A percentile compares a stretch with the other conserved stretches of the same genome.
Conservation (phyloP, 1,284 basidiomycete genomes). For the Xerocomus nothofagi region DNA sequence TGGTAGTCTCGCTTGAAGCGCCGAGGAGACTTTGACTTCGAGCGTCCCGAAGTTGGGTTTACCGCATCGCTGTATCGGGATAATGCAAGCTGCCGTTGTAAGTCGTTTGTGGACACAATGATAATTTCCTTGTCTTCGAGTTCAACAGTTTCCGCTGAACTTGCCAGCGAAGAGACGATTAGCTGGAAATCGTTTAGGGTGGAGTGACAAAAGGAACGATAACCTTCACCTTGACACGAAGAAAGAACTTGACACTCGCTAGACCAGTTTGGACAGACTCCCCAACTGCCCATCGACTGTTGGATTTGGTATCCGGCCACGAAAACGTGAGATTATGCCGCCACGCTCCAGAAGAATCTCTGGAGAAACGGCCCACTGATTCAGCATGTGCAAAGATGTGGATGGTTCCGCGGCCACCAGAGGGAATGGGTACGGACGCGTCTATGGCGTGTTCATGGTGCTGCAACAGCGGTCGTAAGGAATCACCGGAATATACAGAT, state of each 20-base stretch:
- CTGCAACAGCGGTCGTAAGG: slow-evolving; percentile 34
- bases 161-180: slow-evolving; percentile 53
- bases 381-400: slow-evolving; percentile 59
- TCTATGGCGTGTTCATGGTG: slow-evolving; percentile 20
- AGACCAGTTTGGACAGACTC: slow-evolving; percentile 69
- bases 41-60: slow-evolving; percentile 39
- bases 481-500: slow-evolving; percentile 41
- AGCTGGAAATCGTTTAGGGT: slow-evolving; percentile 41
- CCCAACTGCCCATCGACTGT: slow-evolving; percentile 72
- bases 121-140: slow-evolving; percentile 66
- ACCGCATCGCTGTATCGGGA: slow-evolving; percentile 56
- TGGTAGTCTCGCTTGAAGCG: slow-evolving; percentile 39
- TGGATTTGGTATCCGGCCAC: slow-evolving; percentile 69
- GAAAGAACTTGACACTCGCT: slow-evolving; percentile 67
- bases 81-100: slow-evolving; percentile 64
- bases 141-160: slow-evolving; percentile 61
- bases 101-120: slow-evolving; percentile 65
- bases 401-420: slow-evolving; percentile 39
- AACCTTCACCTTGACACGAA: slow-evolving; percentile 59
- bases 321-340: slow-evolving; percentile 64
- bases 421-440: slow-evolving; percentile 16
- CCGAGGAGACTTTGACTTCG: slow-evolving; percentile 64
- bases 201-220: slow-evolving; percentile 5
- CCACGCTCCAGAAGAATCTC: slow-evolving; percentile 57
- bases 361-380: slow-evolving; percentile 53